Conservation (phyloP, 169 alveolate genomes). For the Perkinsus marinus region DNA sequence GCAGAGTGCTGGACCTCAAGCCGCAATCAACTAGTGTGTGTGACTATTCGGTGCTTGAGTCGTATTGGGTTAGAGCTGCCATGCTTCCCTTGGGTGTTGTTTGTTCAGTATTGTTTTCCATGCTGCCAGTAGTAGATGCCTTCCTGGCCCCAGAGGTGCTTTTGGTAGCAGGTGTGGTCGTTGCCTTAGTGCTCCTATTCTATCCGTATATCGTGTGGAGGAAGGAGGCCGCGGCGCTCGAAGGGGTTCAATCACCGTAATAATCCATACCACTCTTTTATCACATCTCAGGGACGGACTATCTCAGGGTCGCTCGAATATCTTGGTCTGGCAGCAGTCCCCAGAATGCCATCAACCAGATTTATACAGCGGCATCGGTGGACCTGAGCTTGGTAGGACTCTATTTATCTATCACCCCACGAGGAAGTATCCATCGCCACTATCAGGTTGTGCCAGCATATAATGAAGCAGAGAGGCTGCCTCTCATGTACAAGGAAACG, state of each 20-base stretch:
- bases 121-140: neutral
- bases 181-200: neutral
- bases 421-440: neutral
- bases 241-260: neutral
- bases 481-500: neutral
- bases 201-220: neutral
- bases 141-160: neutral
- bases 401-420: too few relatives aligned
- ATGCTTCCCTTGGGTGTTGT: too few relatives aligned
- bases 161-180: neutral
- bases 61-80: too few relatives aligned
- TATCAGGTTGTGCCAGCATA: neutral
- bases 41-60: too few relatives aligned
- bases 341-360: neutral
- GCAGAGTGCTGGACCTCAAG: neutral
- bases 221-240: neutral
- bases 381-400: neutral
- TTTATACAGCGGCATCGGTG: neutral
- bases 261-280: neutral
- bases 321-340: neutral
- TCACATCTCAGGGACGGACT: neutral
- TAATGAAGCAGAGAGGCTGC: constrained; percentile 10
- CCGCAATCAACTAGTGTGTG: neutral
- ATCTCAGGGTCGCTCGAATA: neutral
- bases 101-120: neutral